phyloP scores from a whole-genome alignment of 176 grass and related monocot species.

The Rhynchospora tenuis region DNA sequence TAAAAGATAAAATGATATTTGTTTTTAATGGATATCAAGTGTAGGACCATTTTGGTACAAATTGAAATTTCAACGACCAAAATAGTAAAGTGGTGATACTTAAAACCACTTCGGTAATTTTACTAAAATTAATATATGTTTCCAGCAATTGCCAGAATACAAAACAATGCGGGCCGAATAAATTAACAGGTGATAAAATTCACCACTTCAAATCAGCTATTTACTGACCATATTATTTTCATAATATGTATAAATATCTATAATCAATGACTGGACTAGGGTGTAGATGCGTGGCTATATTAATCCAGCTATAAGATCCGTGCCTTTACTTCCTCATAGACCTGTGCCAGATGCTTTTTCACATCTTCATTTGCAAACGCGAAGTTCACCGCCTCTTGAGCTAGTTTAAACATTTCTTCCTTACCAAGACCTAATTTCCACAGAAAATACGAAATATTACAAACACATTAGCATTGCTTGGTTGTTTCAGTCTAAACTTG shows the following conservation, averaged over 20 bases:
- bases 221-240: not conserved
- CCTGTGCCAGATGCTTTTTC: constrained; percentile 46
- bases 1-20: too few species aligned
- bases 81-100: too few species aligned
- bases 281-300: not conserved
- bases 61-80: too few species aligned
- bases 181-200: too few species aligned
- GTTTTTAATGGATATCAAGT: too few species aligned
- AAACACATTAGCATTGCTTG: not conserved
- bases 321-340: constrained; percentile 43
- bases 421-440: constrained; percentile 56
- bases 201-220: not conserved
- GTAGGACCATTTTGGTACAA: too few species aligned
- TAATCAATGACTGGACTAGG: not conserved
- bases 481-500: not conserved
- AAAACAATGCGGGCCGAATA: too few species aligned
- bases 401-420: constrained; percentile 54
- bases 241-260: not conserved
- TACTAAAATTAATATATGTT: too few species aligned
- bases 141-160: too few species aligned
- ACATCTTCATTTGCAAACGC: constrained; percentile 51
- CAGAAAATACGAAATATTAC: constrained; percentile 9
- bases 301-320: constrained; percentile 11
- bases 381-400: constrained; percentile 48
- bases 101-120: too few species aligned